phyloP scores from a whole-genome alignment of 345 rosid genomes.

The Camelina hispida region DNA sequence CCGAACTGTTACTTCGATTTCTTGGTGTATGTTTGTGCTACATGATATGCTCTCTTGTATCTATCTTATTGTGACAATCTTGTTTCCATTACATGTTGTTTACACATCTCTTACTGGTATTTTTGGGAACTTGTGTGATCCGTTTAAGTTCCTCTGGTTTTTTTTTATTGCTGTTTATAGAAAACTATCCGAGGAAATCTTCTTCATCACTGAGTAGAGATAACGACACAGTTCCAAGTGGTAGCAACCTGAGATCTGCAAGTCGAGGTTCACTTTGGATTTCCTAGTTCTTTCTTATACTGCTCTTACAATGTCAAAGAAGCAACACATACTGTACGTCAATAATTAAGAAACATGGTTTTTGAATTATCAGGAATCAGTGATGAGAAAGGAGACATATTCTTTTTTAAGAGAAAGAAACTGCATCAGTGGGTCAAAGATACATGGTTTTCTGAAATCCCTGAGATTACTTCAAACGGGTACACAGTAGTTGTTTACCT shows the following conservation, averaged over 20 bases:
- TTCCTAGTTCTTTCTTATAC: neutral
- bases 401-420: constrained; percentile 59
- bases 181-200: constrained; percentile 36
- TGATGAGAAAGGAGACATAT: constrained; percentile 47
- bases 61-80: neutral
- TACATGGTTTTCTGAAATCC: constrained; percentile 54
- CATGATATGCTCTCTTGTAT: constrained; percentile 4
- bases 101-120: neutral
- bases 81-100: neutral
- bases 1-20: constrained; percentile 19
- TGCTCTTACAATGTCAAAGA: constrained; percentile 16
- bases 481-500: constrained; percentile 27
- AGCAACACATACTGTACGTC: constrained; percentile 19
- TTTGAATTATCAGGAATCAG: constrained; percentile 48
- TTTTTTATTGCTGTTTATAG: constrained; percentile 32
- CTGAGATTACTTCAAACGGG: constrained; percentile 58
- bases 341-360: constrained; percentile 19
- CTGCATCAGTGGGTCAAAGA: constrained; percentile 59
- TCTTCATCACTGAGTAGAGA: constrained; percentile 40
- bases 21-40: constrained; percentile 20
- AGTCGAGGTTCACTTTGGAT: constrained; percentile 41
- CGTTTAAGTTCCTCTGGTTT: neutral
- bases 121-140: neutral
- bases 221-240: constrained; percentile 33
- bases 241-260: constrained; percentile 27